Percentiles rank a stretch among this genome's conserved stretches.
phyloP scores from a whole-genome alignment of 192 early-diverging fungal species.

The Pilaira anomala region DNA sequence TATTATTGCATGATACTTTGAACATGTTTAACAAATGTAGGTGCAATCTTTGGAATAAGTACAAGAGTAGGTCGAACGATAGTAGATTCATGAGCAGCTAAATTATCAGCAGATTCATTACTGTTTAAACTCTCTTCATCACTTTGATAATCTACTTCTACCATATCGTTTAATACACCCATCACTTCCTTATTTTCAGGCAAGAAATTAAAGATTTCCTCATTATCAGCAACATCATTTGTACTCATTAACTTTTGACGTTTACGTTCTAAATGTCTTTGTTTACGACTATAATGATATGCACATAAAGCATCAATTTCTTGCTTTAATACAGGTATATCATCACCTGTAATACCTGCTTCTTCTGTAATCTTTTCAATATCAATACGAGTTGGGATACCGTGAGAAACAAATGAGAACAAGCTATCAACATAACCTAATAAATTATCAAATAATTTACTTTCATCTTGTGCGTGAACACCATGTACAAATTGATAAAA shows the following conservation, averaged over 20 bases:
- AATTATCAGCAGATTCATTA: not conserved
- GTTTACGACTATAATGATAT: slow-evolving; percentile 32
- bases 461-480: slow-evolving; percentile 46
- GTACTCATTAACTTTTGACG: slow-evolving; percentile 33
- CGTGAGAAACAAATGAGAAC: slow-evolving; percentile 39
- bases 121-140: slow-evolving; percentile 6
- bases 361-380: slow-evolving; percentile 29
- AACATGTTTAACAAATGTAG: slow-evolving; percentile 21
- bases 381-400: slow-evolving; percentile 30
- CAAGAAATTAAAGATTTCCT: not conserved
- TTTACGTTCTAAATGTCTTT: slow-evolving; percentile 35
- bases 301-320: slow-evolving; percentile 32
- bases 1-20: not conserved
- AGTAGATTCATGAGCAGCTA: slow-evolving; percentile 14
- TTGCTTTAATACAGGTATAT: slow-evolving; percentile 26
- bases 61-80: slow-evolving; percentile 16
- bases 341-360: slow-evolving; percentile 19
- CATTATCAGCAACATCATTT: slow-evolving; percentile 8
- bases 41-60: slow-evolving; percentile 25
- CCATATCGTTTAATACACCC: slow-evolving; percentile 41
- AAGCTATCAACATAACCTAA: slow-evolving; percentile 43
- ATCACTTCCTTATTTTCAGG: not conserved
- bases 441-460: slow-evolving; percentile 46
- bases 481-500: slow-evolving; percentile 58
- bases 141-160: slow-evolving; percentile 41